phyloP scores from a whole-genome alignment of 78 protist genomes.

The Paulinella micropora region DNA sequence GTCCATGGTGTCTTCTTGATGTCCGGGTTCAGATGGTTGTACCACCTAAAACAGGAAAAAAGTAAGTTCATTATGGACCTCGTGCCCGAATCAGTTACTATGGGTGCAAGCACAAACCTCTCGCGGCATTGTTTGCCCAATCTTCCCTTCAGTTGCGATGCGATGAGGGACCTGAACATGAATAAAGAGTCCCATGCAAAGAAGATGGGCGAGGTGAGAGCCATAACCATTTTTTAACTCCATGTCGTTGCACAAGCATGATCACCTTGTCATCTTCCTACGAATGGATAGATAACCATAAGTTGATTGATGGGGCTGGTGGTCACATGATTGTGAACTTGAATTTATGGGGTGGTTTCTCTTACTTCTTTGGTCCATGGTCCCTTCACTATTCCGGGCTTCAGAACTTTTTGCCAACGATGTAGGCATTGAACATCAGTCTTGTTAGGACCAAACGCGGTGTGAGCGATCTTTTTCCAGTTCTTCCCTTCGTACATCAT shows the following conservation, averaged over 20 bases:
- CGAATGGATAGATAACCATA: no score
- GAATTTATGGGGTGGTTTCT: no score
- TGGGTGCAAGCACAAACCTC: not conserved
- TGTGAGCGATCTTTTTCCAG: not conserved
- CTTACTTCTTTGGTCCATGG: constrained; percentile 4
- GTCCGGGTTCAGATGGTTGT: constrained; percentile 6
- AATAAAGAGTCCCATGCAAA: no score
- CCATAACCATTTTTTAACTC: constrained; percentile 1
- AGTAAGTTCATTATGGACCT: not conserved
- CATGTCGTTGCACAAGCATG: not conserved
- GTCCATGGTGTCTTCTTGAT: not conserved
- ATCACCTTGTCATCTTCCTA: not conserved
- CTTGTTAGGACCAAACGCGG: not conserved
- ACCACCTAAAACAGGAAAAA: not conserved
- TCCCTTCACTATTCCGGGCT: not conserved
- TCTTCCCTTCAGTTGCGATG: not conserved
- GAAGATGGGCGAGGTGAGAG: no score
- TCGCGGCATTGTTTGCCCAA: constrained; percentile 3
- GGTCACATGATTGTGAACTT: no score
- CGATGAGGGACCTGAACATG: no score
- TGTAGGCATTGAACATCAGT: constrained; percentile 8
- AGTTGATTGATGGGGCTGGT: no score
- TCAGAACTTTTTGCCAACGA: constrained; percentile 13
- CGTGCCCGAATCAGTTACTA: not conserved
- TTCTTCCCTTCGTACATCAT: not conserved